Evolutionary conservation across 2,329 filamentous ascomycete species (phyloP).

Genomic region (Camptophora hylomeconis): DNA sequence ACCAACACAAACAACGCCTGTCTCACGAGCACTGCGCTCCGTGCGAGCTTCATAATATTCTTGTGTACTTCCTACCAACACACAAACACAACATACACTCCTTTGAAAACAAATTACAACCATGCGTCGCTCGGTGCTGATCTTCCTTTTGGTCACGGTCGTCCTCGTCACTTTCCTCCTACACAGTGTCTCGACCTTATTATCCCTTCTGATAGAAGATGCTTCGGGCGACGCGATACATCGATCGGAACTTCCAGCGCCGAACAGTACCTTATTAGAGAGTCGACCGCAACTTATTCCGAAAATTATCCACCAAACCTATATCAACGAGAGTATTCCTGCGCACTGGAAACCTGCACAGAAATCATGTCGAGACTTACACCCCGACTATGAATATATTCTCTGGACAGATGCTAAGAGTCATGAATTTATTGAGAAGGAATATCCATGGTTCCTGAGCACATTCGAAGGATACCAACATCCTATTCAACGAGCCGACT

Average conservation of each 20-base stretch:
- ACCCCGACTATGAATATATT: conserved; percentile 62
- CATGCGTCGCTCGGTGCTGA: conserved; percentile 48
- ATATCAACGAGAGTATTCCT: conserved; percentile 57
- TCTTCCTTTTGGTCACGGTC: conserved; percentile 54
- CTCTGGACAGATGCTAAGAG: conserved; percentile 64
- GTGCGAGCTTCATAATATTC: too few species aligned
- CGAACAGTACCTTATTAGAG: conserved; percentile 47
- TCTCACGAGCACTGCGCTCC: too few species aligned
- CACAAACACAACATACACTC: too few species aligned
- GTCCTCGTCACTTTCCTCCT: conserved; percentile 52
- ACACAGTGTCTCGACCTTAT: conserved; percentile 55
- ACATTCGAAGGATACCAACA: conserved; percentile 63
- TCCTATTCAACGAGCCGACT: conserved; percentile 64
- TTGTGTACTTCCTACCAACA: too few species aligned
- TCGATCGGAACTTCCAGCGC: conserved; percentile 51
- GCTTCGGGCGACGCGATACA: conserved; percentile 54
- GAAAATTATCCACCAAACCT: conserved; percentile 68
- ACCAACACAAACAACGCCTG: too few species aligned
- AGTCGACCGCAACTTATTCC: conserved; percentile 51
- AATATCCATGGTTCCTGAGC: conserved; percentile 66
- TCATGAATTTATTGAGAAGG: conserved; percentile 55
- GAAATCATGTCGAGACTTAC: conserved; percentile 52
- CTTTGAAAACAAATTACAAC: too few species aligned
- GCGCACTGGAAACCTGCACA: conserved; percentile 53
- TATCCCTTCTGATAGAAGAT: conserved; percentile 56